Base-by-base conservation (phyloP, 163 green algal genomes). In the Chlorella variabilis region DNA sequence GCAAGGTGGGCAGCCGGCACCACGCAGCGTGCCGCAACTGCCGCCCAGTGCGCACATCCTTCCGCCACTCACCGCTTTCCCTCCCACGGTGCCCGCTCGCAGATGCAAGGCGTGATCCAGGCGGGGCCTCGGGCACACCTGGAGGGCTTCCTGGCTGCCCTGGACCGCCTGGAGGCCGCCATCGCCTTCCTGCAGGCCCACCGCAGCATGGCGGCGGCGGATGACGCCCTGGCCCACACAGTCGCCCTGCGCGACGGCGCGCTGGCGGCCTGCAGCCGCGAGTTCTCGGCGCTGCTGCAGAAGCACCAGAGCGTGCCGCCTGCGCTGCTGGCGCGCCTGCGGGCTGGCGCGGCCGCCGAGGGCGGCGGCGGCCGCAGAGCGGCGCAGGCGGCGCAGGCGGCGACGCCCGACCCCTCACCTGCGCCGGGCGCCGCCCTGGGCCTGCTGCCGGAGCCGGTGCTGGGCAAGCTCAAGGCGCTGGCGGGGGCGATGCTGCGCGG, bases 71-170 rank as follows among this genome's bases (percentile, higher is more conserved):
- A 41, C 20, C 70, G 18, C 21, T 31, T 23, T 34, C 41, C 17
- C 42, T 31, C 27, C 27, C 61, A 15, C 65, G 33, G 45, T 20
- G 27, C 34, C n/a, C n/a, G n/a, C n/a, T n/a, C 38, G 45, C 75
- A 89, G 84, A 69, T 87, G n/a, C 80, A 89, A 70, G 41, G 66
- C 15, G 62, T 63, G 4, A 87, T 89, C 15, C n/a, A 82, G 56
- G 71, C 75, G 31, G 85, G 85, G 15, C 85, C 85, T 29, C 77
- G 59, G 5, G 49, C 54, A n/a, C 62, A 85, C 59, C 59, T 89
- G 29, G 34, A 69, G 1, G 66, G 38, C 11, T 89, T 89, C 39
- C 68, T 89, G 48, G 58, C 68, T 9, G 82, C 77, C 0, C 66
- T 87, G 34, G 39, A 71, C 1, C 76, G 77, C 2, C 67, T 89